phyloP scores from a whole-genome alignment of 2,329 filamentous ascomycete species.

The Epichloe brachyelytri region DNA sequence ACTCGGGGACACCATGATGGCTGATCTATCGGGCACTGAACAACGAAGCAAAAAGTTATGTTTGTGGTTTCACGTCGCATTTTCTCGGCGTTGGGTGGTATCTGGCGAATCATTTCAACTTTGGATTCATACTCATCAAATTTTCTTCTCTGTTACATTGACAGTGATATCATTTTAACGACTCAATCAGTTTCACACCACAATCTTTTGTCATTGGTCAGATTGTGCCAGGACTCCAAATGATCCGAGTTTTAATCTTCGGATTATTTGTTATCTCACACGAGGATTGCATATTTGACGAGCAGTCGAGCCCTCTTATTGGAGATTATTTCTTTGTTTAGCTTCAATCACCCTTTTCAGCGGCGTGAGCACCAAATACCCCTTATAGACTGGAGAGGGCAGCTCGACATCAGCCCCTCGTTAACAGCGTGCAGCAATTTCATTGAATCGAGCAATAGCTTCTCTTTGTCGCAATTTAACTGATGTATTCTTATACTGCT shows the following conservation, averaged over 20 bases:
- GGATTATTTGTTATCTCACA: neutral
- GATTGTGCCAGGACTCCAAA: neutral
- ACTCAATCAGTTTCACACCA: neutral
- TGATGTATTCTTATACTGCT: constrained; percentile 12
- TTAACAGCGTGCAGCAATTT: constrained; percentile 17
- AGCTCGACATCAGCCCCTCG: constrained; percentile 11
- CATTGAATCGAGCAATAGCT: constrained; percentile 15
- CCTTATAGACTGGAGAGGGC: constrained; percentile 22
- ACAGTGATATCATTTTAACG: neutral
- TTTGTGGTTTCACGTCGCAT: constrained; percentile 8
- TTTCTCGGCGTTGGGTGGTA: constrained; percentile 3
- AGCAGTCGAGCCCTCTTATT: constrained; percentile 9
- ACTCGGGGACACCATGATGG: constrained; percentile 11
- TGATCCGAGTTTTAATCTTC: neutral
- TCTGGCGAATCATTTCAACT: constrained; percentile 1
- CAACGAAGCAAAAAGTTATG: constrained; percentile 6
- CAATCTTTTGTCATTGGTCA: neutral
- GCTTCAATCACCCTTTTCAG: constrained; percentile 7
- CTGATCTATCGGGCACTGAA: constrained; percentile 2
- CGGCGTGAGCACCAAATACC: constrained; percentile 24
- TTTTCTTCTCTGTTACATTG: neutral
- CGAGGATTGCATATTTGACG: neutral
- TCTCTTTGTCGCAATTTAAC: constrained; percentile 10
- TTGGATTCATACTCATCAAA: constrained; percentile 13
- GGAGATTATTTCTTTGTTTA: constrained; percentile 2